A percentile compares a stretch with the other conserved stretches of the same genome.
Evolutionary conservation across 2,329 filamentous ascomycete species (phyloP).

Genomic region (Xylariaceae sp.): DNA sequence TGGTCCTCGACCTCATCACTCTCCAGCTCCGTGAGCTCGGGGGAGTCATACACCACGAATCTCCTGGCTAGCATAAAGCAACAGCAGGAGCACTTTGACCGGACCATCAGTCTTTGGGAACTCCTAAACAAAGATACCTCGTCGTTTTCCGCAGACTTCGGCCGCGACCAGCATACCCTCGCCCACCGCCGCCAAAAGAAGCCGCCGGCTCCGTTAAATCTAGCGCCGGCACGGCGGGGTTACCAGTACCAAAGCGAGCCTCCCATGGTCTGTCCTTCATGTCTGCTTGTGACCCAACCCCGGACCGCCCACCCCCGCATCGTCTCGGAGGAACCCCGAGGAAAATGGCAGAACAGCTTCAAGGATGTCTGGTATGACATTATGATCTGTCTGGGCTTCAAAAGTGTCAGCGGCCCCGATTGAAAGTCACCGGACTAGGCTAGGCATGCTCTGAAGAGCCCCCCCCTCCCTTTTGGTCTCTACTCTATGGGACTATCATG

Average conservation of each 20-base stretch:
- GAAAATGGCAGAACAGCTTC: neutral
- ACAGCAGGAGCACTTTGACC: conserved; percentile 4
- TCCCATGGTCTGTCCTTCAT: neutral
- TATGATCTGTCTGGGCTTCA: conserved; percentile 7
- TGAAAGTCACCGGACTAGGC: neutral
- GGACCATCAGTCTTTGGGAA: conserved; percentile 3
- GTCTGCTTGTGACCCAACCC: neutral
- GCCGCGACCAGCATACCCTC: neutral
- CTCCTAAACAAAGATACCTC: neutral
- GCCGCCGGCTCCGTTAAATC: neutral
- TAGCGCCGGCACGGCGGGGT: neutral
- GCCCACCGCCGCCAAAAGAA: neutral
- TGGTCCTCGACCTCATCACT: neutral
- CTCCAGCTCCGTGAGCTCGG: conserved; percentile 6
- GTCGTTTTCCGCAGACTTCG: neutral
- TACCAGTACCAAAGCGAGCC: neutral
- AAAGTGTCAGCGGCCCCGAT: conserved; percentile 1
- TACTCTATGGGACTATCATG: neutral
- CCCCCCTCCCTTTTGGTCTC: neutral
- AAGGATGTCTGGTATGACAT: neutral
- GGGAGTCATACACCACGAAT: conserved; percentile 7
- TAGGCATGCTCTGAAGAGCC: neutral
- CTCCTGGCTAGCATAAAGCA: neutral
- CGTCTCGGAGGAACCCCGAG: neutral
- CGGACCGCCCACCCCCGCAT: neutral